Base-by-base conservation (phyloP, 331 rosid genomes). In the Malus hybrid region DNA sequence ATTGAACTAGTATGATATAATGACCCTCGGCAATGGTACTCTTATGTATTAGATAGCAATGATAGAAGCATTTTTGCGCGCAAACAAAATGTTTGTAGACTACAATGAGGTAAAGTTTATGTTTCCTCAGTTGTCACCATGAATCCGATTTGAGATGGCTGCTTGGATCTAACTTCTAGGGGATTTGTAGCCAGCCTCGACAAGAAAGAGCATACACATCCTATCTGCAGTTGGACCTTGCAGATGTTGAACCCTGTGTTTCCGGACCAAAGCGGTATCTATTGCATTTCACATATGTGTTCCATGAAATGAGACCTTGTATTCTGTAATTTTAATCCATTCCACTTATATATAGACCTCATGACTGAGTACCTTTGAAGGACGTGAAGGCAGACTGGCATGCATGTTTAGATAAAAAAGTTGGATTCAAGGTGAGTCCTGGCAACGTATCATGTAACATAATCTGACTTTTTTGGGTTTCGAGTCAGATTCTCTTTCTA, bases 11-110 rank as follows among this genome's bases (percentile, higher is more conserved):
- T 36, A 36, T 36, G 44, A 9, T 36, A 36, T 36, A 36, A 9
- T 9, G 44, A 36, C 1, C 3, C 0, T 36, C 44, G 11, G 44
- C 44, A 9, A 36, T 36, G 44, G 44, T 36, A 36, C 11, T 36
- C 44, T 36, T 36, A 36, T 8, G 44, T 36, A 9, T 36, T 36
- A 36, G 44, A 9, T 36, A 36, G 42, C 88, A 5, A 93, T 91
- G 98, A 80, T 91, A 66, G 98, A 94, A 85, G 88, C 92, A 69
- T 91, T 90, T 84, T 91, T 91, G 61, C 88, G 96, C 78, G 96
- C 90, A 70, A 94, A 91, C 79, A 94, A 85, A 26, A 30, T 94
- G 89, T 94, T 87, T 85, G 97, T 94, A 57, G 98, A 94, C 85
- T 94, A 94, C 71, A 86, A 75, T 68, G 98, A 90, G 93, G 98